A percentile compares a stretch with the other conserved stretches of the same genome.
Evolutionary conservation across 1,284 basidiomycete genomes (phyloP).

Genomic region (Cryptococcus neoformans): DNA sequence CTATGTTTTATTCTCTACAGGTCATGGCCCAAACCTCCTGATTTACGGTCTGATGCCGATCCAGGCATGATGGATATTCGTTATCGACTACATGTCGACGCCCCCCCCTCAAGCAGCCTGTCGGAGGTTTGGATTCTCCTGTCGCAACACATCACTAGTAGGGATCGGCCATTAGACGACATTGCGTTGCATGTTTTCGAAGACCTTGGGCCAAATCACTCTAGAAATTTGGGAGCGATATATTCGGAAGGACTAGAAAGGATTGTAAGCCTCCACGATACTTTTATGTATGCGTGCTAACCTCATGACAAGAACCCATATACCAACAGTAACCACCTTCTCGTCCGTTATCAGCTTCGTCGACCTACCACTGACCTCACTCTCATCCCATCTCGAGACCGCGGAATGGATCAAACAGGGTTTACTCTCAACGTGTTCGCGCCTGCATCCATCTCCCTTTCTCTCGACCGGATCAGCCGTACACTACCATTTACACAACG

Average conservation of each 20-base stretch:
- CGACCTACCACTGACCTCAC: slow-evolving; percentile 19
- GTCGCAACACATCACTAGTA: slow-evolving; percentile 67
- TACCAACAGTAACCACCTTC: slow-evolving; percentile 70
- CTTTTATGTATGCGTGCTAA: background rate
- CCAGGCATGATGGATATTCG: slow-evolving; percentile 19
- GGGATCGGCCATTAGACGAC: slow-evolving; percentile 59
- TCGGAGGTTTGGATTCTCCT: slow-evolving; percentile 71
- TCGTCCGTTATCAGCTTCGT: slow-evolving; percentile 54
- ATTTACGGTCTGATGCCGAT: background rate
- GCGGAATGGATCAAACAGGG: slow-evolving; percentile 33
- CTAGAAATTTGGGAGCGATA: background rate
- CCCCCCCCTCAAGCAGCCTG: background rate
- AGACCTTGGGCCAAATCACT: slow-evolving; percentile 13
- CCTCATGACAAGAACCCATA: slow-evolving; percentile 50
- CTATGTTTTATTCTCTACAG: slow-evolving; percentile 42
- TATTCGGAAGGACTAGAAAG: background rate
- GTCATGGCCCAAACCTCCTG: slow-evolving; percentile 54
- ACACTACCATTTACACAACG: slow-evolving; percentile 32
- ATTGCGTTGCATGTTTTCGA: slow-evolving; percentile 64
- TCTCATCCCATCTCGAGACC: slow-evolving; percentile 35
- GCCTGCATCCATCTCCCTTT: slow-evolving; percentile 13
- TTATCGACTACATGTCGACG: slow-evolving; percentile 18
- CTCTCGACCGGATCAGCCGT: slow-evolving; percentile 26
- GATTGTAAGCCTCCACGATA: background rate
- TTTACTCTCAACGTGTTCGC: slow-evolving; percentile 44